phyloP scores from a whole-genome alignment of 108 stramenopile species.

The Cyclotella sp. region DNA sequence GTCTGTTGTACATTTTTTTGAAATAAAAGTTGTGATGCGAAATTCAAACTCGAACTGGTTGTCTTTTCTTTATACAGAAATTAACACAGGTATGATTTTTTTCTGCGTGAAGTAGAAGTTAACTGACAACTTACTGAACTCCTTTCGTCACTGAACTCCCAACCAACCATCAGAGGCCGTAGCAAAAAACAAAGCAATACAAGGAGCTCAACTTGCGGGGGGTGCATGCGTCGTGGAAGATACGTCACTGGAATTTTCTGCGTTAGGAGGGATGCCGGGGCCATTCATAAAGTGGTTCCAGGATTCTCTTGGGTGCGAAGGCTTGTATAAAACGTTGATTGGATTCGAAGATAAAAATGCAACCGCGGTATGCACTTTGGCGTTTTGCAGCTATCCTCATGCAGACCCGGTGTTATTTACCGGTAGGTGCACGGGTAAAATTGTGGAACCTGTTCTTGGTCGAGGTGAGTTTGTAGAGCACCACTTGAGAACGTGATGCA shows the following conservation, averaged over 20 bases:
- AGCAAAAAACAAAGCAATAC: conserved; percentile 89
- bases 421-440: conserved; percentile 80
- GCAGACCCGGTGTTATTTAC: conserved; percentile 94
- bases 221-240: conserved; percentile 97
- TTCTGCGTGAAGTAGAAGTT: background rate
- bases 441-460: conserved; percentile 88
- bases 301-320: conserved; percentile 78
- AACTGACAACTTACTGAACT: background rate
- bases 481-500: background rate
- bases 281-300: conserved; percentile 99
- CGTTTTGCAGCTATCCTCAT: conserved; percentile 95
- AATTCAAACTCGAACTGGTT: background rate
- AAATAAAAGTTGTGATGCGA: background rate
- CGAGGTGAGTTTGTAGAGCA: conserved; percentile 28
- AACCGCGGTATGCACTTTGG: conserved; percentile 96
- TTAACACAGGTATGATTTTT: conserved; percentile 53
- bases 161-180: conserved; percentile 56
- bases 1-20: conserved; percentile 24
- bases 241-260: conserved; percentile 94
- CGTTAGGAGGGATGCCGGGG: conserved; percentile 97
- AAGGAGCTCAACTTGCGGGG: conserved; percentile 82
- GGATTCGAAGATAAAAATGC: conserved; percentile 97
- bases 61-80: conserved; percentile 52
- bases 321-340: conserved; percentile 88
- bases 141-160: background rate